A percentile compares a stretch with the other conserved stretches of the same genome.
Evolutionary conservation across 768 basidiomycete species (phyloP).

Genomic region (Tulasnella calospora): DNA sequence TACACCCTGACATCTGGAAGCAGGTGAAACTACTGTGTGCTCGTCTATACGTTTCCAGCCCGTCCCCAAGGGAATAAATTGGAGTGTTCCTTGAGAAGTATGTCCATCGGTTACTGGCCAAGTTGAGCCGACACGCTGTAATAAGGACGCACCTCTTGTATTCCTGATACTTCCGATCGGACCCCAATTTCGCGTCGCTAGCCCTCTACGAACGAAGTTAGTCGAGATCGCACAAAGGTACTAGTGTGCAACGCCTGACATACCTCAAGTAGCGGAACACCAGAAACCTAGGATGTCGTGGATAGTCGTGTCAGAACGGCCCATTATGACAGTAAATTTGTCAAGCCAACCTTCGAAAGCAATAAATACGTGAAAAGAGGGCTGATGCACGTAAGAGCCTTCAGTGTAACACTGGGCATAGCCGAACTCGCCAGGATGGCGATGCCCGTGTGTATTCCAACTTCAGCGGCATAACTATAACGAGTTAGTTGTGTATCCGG

Average conservation of each 20-base stretch:
- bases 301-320: not conserved
- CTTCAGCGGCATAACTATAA: constrained; percentile 65
- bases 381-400: constrained; percentile 44
- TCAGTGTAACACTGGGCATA: constrained; percentile 34
- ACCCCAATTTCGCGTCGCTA: constrained; percentile 52
- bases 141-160: constrained; percentile 50
- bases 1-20: not conserved
- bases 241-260: not conserved
- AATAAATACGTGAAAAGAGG: constrained; percentile 62
- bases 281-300: constrained; percentile 46
- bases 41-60: not conserved
- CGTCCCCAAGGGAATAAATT: constrained; percentile 23
- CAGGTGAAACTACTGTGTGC: not conserved
- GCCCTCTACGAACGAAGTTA: constrained; percentile 33
- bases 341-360: constrained; percentile 47
- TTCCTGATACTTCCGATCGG: constrained; percentile 51
- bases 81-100: not conserved
- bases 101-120: not conserved
- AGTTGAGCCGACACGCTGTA: not conserved
- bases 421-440: constrained; percentile 53
- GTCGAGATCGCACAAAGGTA: not conserved
- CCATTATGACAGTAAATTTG: not conserved
- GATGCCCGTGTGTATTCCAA: constrained; percentile 64
- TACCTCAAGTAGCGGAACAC: constrained; percentile 66
- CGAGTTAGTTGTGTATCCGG: not conserved